A percentile compares a stretch with the other conserved stretches of the same genome.
These are phyloP conservation scores for Nicotiana undulata DNA, from an alignment of 257 asterid genomes.

Conservation along the genomic window DNA sequence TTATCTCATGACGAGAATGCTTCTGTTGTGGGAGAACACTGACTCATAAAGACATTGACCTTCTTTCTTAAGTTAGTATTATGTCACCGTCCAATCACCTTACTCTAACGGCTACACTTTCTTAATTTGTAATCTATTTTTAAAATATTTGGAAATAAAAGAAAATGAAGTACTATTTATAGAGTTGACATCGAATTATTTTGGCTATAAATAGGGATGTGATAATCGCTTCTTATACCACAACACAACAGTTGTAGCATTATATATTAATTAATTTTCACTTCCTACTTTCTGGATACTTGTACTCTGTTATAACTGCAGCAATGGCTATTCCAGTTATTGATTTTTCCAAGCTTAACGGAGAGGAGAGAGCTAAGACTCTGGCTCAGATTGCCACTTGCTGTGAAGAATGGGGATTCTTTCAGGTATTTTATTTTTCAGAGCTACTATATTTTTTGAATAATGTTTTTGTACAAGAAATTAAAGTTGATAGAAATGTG, in stretches of 20 bases:
- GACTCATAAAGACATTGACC: conserved; percentile 31
- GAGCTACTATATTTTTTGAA: too few species aligned
- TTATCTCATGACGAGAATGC: conserved; percentile 9
- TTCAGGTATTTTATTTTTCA: conserved; percentile 49
- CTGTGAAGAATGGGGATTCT: conserved; percentile 92
- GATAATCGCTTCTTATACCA: conserved; percentile 6
- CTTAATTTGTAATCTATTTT: not conserved
- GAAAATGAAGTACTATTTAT: not conserved
- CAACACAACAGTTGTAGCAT: conserved; percentile 6
- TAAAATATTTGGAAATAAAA: not conserved
- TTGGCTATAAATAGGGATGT: conserved; percentile 37
- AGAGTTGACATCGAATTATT: conserved; percentile 29
- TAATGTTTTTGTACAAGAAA: not conserved
- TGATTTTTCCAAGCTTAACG: conserved; percentile 73
- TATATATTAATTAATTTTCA: not conserved
- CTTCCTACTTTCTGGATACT: not conserved
- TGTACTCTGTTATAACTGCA: not conserved
- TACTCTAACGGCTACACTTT: conserved; percentile 28
- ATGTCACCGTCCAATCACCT: conserved; percentile 43
- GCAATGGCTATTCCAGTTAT: conserved; percentile 80
- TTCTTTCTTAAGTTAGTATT: conserved; percentile 12
- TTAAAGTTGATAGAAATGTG: not conserved
- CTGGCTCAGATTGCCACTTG: conserved; percentile 56
- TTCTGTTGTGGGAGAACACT: conserved; percentile 23
- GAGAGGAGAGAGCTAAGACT: conserved; percentile 59